phyloP scores from a whole-genome alignment of 1,284 basidiomycete genomes.

The Fomitopsis betulina region DNA sequence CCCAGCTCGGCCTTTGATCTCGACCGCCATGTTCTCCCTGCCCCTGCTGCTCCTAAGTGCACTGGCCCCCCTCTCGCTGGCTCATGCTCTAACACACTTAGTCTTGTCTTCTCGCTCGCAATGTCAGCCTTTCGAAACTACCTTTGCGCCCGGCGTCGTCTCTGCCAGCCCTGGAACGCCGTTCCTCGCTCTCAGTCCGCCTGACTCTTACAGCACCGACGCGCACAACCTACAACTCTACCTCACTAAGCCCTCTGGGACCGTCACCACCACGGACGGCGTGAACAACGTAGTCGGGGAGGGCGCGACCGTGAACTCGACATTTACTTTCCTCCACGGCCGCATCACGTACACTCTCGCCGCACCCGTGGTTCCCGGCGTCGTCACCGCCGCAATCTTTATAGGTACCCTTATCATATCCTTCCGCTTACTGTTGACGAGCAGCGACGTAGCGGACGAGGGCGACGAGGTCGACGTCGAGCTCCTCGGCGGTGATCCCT shows the following conservation, averaged over 20 bases:
- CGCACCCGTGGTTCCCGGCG: slow-evolving; percentile 31
- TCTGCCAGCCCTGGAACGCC: slow-evolving; percentile 11
- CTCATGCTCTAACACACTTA: background rate
- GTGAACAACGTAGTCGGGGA: slow-evolving; percentile 34
- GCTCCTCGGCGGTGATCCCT: slow-evolving; percentile 35
- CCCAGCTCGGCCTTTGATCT: too few relatives aligned
- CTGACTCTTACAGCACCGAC: slow-evolving; percentile 26
- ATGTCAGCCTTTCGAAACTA: slow-evolving; percentile 19
- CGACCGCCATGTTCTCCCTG: too few relatives aligned
- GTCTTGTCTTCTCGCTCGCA: slow-evolving; percentile 3
- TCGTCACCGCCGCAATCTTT: slow-evolving; percentile 37
- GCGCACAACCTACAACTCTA: slow-evolving; percentile 31
- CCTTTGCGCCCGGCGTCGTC: slow-evolving; percentile 9
- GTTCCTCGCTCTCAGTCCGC: slow-evolving; percentile 31
- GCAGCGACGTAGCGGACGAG: slow-evolving; percentile 22
- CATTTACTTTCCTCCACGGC: slow-evolving; percentile 32
- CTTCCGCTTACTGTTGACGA: background rate
- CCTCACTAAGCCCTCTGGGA: slow-evolving; percentile 30
- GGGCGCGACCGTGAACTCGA: slow-evolving; percentile 42
- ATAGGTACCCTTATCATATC: slow-evolving; percentile 25
- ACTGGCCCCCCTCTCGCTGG: background rate
- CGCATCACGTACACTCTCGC: slow-evolving; percentile 33
- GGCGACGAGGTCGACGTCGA: slow-evolving; percentile 45
- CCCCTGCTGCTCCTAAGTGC: too few relatives aligned
- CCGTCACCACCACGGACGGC: slow-evolving; percentile 27